A percentile compares a stretch with the other conserved stretches of the same genome.
Conservation (phyloP, 78 protist genomes). For the Acrasis kona region DNA sequence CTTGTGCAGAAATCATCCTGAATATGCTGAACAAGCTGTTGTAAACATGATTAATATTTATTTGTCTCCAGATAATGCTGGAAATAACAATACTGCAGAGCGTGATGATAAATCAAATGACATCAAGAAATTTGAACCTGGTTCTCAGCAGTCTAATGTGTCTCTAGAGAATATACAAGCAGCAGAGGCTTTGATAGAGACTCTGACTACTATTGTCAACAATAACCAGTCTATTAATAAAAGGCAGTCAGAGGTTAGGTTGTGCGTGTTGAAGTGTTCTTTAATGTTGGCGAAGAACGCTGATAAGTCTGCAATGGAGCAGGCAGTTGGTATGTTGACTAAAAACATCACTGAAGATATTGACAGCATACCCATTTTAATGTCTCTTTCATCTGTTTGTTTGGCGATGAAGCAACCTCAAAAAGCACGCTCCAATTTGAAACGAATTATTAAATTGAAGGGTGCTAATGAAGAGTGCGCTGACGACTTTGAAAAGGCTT, state of each 20-base stretch:
- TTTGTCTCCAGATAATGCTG: constrained; percentile 22
- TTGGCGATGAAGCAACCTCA: constrained; percentile 34
- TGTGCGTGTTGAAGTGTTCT: no score
- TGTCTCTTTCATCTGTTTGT: constrained; percentile 23
- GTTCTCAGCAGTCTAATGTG: no score
- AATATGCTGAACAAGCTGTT: constrained; percentile 32
- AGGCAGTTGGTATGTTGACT: no score
- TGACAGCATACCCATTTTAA: constrained; percentile 1
- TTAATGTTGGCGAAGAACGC: no score
- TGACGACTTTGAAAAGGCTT: constrained; percentile 48
- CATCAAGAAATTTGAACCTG: no score
- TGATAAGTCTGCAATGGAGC: no score
- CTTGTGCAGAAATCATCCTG: constrained; percentile 25
- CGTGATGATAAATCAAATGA: no score
- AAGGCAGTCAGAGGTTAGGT: no score
- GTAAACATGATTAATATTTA: constrained; percentile 43
- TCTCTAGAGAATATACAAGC: neutral
- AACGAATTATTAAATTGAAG: constrained; percentile 32
- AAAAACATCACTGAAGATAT: neutral
- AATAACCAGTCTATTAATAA: no score
- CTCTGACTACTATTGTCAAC: no score
- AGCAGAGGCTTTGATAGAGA: no score
- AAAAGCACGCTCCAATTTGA: constrained; percentile 55
- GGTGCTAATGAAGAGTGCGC: constrained; percentile 15
- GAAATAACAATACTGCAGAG: neutral